A percentile compares a stretch with the other conserved stretches of the same genome.
phyloP scores from a whole-genome alignment of 345 rosid genomes.

The Laguncularia racemosa region DNA sequence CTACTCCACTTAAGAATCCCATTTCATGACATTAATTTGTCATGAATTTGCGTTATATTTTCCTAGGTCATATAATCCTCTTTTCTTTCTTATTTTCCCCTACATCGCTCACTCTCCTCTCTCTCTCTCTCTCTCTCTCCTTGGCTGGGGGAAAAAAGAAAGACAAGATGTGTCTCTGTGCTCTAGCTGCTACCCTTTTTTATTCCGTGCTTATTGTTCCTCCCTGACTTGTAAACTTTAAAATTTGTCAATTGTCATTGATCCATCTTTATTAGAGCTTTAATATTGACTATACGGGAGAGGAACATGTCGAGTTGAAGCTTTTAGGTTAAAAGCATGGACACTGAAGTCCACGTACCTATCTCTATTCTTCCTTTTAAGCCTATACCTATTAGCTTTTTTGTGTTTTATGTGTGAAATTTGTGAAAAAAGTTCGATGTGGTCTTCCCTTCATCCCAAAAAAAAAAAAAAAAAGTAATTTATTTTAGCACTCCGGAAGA shows the following conservation, averaged over 20 bases:
- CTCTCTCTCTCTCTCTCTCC: constrained; percentile 5
- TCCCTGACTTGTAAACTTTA: constrained; percentile 2
- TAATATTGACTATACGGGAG: constrained; percentile 20
- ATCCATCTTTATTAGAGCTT: too few species aligned
- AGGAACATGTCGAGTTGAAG: constrained; percentile 11
- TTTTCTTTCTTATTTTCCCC: constrained; percentile 1
- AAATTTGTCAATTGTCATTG: too few species aligned
- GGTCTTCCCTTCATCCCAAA: neutral
- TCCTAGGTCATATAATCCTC: neutral
- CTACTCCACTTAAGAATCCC: neutral
- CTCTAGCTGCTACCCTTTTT: too few species aligned
- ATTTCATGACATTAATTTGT: neutral
- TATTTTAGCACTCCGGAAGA: too few species aligned
- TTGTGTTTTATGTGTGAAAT: constrained; percentile 4
- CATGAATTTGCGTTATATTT: neutral
- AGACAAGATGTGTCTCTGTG: constrained; percentile 10
- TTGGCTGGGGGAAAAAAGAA: constrained; percentile 9
- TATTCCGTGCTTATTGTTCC: constrained; percentile 2
- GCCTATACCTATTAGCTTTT: constrained; percentile 6
- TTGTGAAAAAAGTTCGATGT: too few species aligned
- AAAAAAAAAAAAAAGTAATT: neutral
- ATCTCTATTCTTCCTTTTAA: constrained; percentile 7
- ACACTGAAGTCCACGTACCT: constrained; percentile 63
- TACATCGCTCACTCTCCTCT: constrained; percentile 5
- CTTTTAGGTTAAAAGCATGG: constrained; percentile 48